Percentiles rank a stretch among this genome's conserved stretches.
phyloP scores from a whole-genome alignment of 1,284 basidiomycete genomes.

The Coriolopsis trogii region DNA sequence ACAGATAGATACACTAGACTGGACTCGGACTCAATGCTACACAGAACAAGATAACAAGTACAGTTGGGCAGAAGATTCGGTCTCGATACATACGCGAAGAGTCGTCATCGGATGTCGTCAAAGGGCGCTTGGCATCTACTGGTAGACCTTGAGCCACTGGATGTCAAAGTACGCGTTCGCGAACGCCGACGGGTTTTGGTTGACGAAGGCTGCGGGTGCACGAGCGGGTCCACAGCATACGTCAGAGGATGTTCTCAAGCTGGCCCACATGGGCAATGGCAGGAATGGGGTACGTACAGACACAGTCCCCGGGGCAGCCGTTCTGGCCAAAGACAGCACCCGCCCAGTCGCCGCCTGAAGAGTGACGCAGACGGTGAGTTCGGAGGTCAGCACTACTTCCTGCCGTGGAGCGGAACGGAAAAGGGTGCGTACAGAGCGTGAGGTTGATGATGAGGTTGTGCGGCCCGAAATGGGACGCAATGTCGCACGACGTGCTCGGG shows the following conservation, averaged over 20 bases:
- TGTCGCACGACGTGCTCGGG: slow-evolving; percentile 50
- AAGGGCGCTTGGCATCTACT: too few relatives aligned
- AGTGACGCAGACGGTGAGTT: background rate
- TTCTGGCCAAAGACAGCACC: slow-evolving; percentile 44
- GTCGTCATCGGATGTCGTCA: too few relatives aligned
- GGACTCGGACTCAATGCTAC: too few relatives aligned
- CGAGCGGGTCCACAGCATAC: background rate
- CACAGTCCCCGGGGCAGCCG: slow-evolving; percentile 51
- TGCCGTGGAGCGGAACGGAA: background rate
- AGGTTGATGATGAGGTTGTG: slow-evolving; percentile 62
- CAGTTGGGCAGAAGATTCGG: too few relatives aligned
- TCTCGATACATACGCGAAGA: too few relatives aligned
- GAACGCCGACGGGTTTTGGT: slow-evolving; percentile 67
- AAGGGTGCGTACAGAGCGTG: slow-evolving; percentile 36
- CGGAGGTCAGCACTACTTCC: too few relatives aligned
- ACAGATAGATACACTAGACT: too few relatives aligned
- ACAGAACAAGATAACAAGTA: too few relatives aligned
- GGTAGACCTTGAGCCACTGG: slow-evolving; percentile 48
- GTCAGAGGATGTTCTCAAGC: background rate
- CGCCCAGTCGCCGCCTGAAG: slow-evolving; percentile 53
- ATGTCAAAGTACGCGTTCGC: slow-evolving; percentile 70
- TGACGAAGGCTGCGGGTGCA: slow-evolving; percentile 50
- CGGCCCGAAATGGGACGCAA: slow-evolving; percentile 49
- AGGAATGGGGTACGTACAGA: slow-evolving; percentile 35
- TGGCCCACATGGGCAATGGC: background rate